phyloP scores from a whole-genome alignment of 2,329 filamentous ascomycete genomes.

The Zymoseptoria brevis region DNA sequence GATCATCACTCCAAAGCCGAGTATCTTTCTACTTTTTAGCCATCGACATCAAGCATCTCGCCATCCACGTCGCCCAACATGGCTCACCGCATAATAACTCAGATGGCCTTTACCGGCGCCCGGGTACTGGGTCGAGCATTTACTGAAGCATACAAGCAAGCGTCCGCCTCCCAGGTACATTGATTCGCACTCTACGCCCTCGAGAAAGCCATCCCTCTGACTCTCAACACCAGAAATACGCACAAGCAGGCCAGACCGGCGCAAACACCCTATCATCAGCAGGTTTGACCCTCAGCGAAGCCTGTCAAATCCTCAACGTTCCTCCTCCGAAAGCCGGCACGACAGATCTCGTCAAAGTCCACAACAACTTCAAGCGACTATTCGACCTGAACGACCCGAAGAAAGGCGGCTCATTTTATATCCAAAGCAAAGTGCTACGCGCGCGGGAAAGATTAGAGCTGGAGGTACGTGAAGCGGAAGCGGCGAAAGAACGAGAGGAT shows the following conservation, averaged over 20 bases:
- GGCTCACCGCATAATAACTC: slow-evolving; percentile 91
- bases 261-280: slow-evolving; percentile 53
- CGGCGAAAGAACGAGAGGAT: slow-evolving; percentile 64
- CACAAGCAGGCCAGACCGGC: slow-evolving; percentile 21
- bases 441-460: slow-evolving; percentile 87
- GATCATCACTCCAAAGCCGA: too few relatives aligned
- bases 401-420: slow-evolving; percentile 94
- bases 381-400: slow-evolving; percentile 93
- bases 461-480: slow-evolving; percentile 66
- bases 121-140: slow-evolving; percentile 92
- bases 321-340: slow-evolving; percentile 74
- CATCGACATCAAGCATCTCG: not conserved
- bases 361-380: slow-evolving; percentile 83
- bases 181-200: not conserved
- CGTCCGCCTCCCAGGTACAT: slow-evolving; percentile 60
- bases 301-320: slow-evolving; percentile 94
- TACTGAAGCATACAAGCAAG: slow-evolving; percentile 90
- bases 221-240: slow-evolving; percentile 46
- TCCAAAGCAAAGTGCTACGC: slow-evolving; percentile 92
- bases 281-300: slow-evolving; percentile 88
- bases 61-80: slow-evolving; percentile 9
- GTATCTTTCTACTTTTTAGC: not conserved
- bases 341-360: slow-evolving; percentile 69
- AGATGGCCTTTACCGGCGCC: slow-evolving; percentile 82
- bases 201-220: not conserved